Conservation (phyloP, 2,329 filamentous ascomycete species). For the Monosporascus sp. region DNA sequence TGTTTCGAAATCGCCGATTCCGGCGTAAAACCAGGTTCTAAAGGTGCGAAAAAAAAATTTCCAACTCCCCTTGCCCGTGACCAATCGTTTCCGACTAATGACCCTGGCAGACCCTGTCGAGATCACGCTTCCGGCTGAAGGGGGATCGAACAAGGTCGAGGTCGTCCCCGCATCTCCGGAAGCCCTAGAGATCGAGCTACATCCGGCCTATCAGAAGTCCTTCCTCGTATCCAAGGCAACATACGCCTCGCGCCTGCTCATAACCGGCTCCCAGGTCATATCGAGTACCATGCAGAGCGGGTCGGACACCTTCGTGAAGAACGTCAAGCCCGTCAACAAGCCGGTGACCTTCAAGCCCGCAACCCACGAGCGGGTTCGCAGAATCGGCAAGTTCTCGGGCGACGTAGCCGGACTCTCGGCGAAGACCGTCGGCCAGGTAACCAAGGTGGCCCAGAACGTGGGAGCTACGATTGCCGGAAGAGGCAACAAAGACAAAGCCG, state of each 20-base stretch:
- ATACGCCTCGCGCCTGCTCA: conserved; percentile 83
- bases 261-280: conserved; percentile 77
- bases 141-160: conserved; percentile 54
- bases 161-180: conserved; percentile 64
- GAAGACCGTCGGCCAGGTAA: conserved; percentile 81
- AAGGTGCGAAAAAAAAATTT: conserved; percentile 58
- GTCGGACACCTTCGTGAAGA: conserved; percentile 75
- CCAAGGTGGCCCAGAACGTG: conserved; percentile 81
- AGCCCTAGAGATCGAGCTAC: conserved; percentile 71
- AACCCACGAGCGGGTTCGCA: conserved; percentile 79
- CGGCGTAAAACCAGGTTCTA: conserved; percentile 76
- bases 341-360: conserved; percentile 84
- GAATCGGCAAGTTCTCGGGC: conserved; percentile 81
- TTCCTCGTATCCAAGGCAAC: conserved; percentile 81
- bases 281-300: conserved; percentile 71
- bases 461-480: conserved; percentile 70
- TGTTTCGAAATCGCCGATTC: conserved; percentile 78
- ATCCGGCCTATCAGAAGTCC: conserved; percentile 89
- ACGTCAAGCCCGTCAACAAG: conserved; percentile 69
- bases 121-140: conserved; percentile 66
- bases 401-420: conserved; percentile 74
- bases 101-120: conserved; percentile 64
- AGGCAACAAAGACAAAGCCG: conserved; percentile 45
- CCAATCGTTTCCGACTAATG: conserved; percentile 4
- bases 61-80: background rate